Conservation (phyloP, 192 early-diverging fungal species). For the Entomortierella beljakovae region DNA sequence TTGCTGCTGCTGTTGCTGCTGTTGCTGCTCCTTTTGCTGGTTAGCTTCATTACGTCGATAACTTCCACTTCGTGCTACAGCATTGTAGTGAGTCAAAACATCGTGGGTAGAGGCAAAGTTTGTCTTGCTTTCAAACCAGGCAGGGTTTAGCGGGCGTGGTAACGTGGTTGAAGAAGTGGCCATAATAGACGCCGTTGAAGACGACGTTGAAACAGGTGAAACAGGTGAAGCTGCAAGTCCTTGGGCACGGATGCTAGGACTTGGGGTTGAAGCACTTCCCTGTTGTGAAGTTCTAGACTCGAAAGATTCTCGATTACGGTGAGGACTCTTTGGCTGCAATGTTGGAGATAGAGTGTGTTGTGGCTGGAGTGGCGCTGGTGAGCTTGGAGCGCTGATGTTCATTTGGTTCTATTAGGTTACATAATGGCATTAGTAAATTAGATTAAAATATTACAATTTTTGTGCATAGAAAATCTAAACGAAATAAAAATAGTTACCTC, state of each 20-base stretch:
- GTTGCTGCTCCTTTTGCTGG: slow-evolving; percentile 10
- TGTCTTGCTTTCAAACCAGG: slow-evolving; percentile 48
- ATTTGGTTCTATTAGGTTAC: no score
- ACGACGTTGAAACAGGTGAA: slow-evolving; percentile 23
- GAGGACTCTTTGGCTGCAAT: slow-evolving; percentile 12
- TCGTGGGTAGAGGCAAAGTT: slow-evolving; percentile 38
- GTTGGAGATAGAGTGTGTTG: not conserved
- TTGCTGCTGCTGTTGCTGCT: slow-evolving; percentile 7
- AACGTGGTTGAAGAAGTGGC: slow-evolving; percentile 24
- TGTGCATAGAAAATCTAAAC: not conserved
- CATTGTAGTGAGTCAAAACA: slow-evolving; percentile 45
- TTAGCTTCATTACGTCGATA: slow-evolving; percentile 25
- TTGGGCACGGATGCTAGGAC: not conserved
- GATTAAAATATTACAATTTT: not conserved
- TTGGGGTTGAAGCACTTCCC: not conserved
- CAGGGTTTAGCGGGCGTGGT: slow-evolving; percentile 40
- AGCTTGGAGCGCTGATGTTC: not conserved
- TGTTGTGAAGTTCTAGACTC: slow-evolving; percentile 23
- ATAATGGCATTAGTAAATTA: not conserved
- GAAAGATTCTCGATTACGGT: slow-evolving; percentile 35
- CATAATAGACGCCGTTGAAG: slow-evolving; percentile 22
- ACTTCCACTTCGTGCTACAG: slow-evolving; percentile 29
- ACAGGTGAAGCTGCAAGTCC: slow-evolving; percentile 9
- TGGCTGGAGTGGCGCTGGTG: not conserved
- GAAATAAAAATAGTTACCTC: not conserved